Evolutionary conservation across 2,329 filamentous ascomycete genomes (phyloP).

Genomic region (Alternaria incomplexa): DNA sequence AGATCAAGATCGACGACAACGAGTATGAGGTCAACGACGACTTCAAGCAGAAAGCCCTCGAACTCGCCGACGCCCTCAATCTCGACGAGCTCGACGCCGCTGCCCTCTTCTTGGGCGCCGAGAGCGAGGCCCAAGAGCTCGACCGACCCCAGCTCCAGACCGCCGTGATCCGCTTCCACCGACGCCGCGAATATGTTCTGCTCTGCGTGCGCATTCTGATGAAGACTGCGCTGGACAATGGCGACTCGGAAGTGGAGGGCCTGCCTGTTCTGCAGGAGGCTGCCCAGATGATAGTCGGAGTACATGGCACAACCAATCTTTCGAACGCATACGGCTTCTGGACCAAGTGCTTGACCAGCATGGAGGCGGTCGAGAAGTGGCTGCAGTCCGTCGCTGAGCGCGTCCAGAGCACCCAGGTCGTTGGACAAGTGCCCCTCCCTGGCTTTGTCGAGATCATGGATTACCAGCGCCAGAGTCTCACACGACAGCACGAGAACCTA

Average conservation of each 20-base stretch:
- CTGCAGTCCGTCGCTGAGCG: slow-evolving; percentile 78
- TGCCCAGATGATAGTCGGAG: slow-evolving; percentile 54
- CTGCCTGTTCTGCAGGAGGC: slow-evolving; percentile 33
- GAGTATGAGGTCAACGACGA: slow-evolving; percentile 84
- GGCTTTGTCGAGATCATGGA: slow-evolving; percentile 80
- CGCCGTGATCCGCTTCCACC: slow-evolving; percentile 86
- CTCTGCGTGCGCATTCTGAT: slow-evolving; percentile 84
- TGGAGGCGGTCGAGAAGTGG: slow-evolving; percentile 79
- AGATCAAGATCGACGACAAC: slow-evolving; percentile 72
- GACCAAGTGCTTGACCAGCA: slow-evolving; percentile 74
- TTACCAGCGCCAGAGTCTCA: slow-evolving; percentile 79
- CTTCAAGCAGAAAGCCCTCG: slow-evolving; percentile 81
- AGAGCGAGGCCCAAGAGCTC: slow-evolving; percentile 70
- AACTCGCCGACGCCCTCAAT: slow-evolving; percentile 85
- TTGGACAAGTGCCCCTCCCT: slow-evolving; percentile 68
- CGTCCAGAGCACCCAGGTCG: slow-evolving; percentile 73
- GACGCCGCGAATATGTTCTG: slow-evolving; percentile 80
- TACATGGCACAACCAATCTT: slow-evolving; percentile 62
- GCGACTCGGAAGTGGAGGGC: slow-evolving; percentile 30
- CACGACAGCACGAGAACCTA: slow-evolving; percentile 88
- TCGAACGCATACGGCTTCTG: slow-evolving; percentile 68
- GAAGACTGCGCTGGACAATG: slow-evolving; percentile 64
- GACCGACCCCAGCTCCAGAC: slow-evolving; percentile 78
- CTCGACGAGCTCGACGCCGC: slow-evolving; percentile 89
- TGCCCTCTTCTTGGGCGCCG: slow-evolving; percentile 74